These are phyloP conservation scores for Neurospora sp. DNA, from an alignment of 2,329 filamentous ascomycete species.

Conservation along the genomic window DNA sequence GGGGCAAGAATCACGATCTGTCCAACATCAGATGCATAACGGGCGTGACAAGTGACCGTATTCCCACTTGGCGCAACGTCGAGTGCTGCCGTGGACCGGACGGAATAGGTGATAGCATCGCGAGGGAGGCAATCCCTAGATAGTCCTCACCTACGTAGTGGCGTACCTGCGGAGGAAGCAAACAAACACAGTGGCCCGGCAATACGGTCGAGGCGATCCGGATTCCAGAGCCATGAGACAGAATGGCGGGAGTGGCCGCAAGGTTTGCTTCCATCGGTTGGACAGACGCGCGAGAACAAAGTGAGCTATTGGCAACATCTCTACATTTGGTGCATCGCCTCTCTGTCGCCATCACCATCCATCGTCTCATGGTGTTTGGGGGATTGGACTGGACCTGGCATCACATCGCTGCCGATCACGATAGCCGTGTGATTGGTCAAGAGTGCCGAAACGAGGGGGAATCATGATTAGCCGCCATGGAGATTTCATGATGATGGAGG, in stretches of 20 bases:
- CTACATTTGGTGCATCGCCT: neutral
- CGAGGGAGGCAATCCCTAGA: neutral
- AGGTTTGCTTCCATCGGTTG: neutral
- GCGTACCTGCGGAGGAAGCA: neutral
- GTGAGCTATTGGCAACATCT: neutral
- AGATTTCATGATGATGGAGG: neutral
- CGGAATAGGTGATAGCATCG: neutral
- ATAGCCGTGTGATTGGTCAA: neutral
- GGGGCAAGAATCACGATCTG: neutral
- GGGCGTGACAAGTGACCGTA: neutral
- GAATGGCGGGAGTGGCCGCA: neutral
- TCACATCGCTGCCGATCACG: neutral
- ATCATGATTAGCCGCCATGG: neutral
- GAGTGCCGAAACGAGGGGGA: neutral
- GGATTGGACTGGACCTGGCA: neutral
- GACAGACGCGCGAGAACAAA: neutral
- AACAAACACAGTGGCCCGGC: neutral
- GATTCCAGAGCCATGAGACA: neutral
- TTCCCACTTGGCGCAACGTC: neutral
- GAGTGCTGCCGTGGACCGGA: neutral
- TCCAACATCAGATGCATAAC: neutral
- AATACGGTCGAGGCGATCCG: neutral
- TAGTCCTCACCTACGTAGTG: neutral
- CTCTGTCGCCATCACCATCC: neutral
- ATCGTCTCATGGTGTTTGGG: neutral